Base-by-base conservation (phyloP, 192 early-diverging fungal species). In the Diversispora epigaea region DNA sequence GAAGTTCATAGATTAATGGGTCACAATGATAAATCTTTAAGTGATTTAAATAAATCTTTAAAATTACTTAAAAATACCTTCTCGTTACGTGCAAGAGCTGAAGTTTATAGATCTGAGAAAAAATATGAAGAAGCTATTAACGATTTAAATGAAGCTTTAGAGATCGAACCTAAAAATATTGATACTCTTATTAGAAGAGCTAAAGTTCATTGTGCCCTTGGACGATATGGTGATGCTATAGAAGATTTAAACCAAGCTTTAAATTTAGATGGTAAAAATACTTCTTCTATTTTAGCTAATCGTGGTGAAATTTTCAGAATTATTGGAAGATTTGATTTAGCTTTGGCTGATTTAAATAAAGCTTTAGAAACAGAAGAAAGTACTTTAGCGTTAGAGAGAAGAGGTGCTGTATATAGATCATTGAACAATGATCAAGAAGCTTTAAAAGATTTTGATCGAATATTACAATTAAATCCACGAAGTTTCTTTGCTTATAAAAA, bases 301-400 rank as follows among this genome's bases (percentile, higher is more conserved):
- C 56, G 70, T 8, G 70, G 70, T 40, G 70, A 72, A 72, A 55
- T 72, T 40, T 72, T 41, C 40, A 22, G 70, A 56, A 40, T 72
- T 12, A 19, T 72, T 0, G 55, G 56, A 21, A 67, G 45, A 45
- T 10, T 19, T 19, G 41, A 67, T 46, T 21, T 45, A 40, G 65
- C 65, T 7, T 67, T 67, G 1, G 40, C 15, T 9, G 65, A 67
- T 46, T 45, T 67, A 21, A 67, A 67, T 46, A 67, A 41, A 15
- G 65, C 65, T 19, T 46, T 67, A 17, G 41, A 67, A 46, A 67
- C n/a, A 17, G 41, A 46, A 45, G 41, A 43, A 67, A 46, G 44
- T 47, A 43, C 43, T 44, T 46, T 43, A 11, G 65, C 65, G 6
- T 41, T 67, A 45, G 65, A 67, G 40, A 67, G 41, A 7, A 43